A percentile compares a stretch with the other conserved stretches of the same genome.
These are phyloP conservation scores for Planoprotostelium fungivorum DNA, from an alignment of 78 protist genomes.

Conservation along the genomic window DNA sequence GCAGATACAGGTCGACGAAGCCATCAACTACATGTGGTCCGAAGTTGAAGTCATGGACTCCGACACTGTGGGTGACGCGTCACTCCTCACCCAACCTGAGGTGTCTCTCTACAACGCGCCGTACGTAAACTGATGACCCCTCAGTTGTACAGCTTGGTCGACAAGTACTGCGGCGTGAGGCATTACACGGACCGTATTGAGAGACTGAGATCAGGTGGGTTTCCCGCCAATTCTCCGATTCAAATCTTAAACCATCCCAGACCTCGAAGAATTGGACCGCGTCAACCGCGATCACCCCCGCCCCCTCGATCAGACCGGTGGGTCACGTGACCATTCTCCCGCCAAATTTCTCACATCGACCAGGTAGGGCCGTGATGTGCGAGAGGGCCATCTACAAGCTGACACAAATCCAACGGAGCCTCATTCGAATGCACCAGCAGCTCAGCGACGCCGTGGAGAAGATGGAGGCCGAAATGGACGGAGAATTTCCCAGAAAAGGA, in stretches of 20 bases:
- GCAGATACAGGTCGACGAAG: constrained; percentile 35
- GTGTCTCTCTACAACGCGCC: too few species aligned
- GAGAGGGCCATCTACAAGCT: constrained; percentile 4
- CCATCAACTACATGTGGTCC: constrained; percentile 31
- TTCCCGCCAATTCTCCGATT: not conserved
- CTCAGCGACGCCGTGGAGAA: constrained; percentile 39
- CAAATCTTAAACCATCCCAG: not conserved
- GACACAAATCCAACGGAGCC: constrained; percentile 31
- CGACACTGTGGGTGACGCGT: too few species aligned
- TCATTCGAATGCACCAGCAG: constrained; percentile 53
- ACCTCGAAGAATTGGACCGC: not conserved
- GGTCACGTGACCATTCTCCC: not conserved
- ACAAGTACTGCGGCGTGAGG: not conserved
- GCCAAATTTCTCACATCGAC: not conserved
- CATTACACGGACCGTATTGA: not conserved
- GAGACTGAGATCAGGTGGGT: not conserved
- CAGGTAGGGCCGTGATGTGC: not conserved
- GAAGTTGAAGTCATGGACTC: not conserved
- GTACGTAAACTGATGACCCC: too few species aligned
- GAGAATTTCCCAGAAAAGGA: not conserved
- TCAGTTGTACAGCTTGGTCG: not conserved
- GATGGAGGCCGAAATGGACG: constrained; percentile 9
- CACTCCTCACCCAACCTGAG: too few species aligned
- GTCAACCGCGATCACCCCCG: not conserved
- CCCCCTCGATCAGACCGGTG: not conserved